These are phyloP conservation scores for Penstemon newberryi DNA, from an alignment of 257 asterid species.

Conservation along the genomic window DNA sequence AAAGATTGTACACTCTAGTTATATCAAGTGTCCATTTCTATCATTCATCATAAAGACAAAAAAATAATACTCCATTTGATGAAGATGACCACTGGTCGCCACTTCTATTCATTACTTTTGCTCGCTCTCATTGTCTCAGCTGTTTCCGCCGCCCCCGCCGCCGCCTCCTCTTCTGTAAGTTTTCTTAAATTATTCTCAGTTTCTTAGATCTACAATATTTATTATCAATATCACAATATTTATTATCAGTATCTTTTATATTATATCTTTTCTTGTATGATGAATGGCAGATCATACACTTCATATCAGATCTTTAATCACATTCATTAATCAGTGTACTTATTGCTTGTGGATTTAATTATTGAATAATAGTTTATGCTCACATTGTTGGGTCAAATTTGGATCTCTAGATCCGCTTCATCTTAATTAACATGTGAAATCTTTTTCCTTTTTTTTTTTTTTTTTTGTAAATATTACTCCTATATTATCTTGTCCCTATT, in stretches of 20 bases:
- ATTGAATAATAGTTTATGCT: too few relatives aligned
- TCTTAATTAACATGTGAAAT: too few relatives aligned
- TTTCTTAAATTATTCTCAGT: background rate
- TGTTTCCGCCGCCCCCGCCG: background rate
- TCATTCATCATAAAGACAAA: background rate
- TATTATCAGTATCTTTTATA: background rate
- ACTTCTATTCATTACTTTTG: constrained; percentile 24
- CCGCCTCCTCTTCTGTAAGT: constrained; percentile 43
- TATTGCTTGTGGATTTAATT: too few relatives aligned
- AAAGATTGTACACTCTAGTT: background rate
- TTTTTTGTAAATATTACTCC: too few relatives aligned
- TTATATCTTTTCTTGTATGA: background rate
- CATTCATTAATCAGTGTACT: too few relatives aligned
- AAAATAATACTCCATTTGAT: background rate
- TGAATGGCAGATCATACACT: too few relatives aligned
- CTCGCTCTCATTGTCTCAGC: constrained; percentile 33
- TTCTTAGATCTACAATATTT: background rate
- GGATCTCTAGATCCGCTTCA: too few relatives aligned
- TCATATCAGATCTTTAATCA: too few relatives aligned
- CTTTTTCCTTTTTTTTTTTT: too few relatives aligned
- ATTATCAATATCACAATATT: background rate
- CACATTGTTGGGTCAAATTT: too few relatives aligned
- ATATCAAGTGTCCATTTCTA: background rate
- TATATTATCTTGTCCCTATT: too few relatives aligned
- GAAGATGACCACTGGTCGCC: constrained; percentile 26